Percentiles rank a stretch among this genome's conserved stretches.
phyloP scores from a whole-genome alignment of 768 basidiomycete genomes.

The Xerocomellus dryophilus region DNA sequence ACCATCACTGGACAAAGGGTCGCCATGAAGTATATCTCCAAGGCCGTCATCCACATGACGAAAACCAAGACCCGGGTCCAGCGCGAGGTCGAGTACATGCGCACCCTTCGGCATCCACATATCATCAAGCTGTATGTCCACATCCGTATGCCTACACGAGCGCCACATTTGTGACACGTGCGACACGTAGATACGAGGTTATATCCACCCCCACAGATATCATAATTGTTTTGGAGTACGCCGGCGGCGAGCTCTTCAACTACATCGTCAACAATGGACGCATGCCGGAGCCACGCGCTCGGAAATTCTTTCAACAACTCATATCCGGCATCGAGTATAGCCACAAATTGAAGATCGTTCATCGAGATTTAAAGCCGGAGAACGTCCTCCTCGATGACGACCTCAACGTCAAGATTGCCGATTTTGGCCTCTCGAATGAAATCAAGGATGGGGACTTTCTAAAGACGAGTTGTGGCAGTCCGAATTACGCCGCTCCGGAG shows the following conservation, averaged over 20 bases:
- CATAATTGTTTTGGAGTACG: constrained; percentile 97
- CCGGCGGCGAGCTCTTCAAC: constrained; percentile 95
- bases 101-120: constrained; percentile 89
- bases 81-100: constrained; percentile 96
- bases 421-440: constrained; percentile 95
- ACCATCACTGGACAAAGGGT: constrained; percentile 93
- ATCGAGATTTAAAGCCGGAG: constrained; percentile 97
- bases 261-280: constrained; percentile 94
- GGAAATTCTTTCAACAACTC: constrained; percentile 97
- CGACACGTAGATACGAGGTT: constrained; percentile 63
- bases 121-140: constrained; percentile 89
- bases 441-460: constrained; percentile 96
- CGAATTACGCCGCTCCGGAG: constrained; percentile 98
- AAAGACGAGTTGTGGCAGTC: constrained; percentile 96
- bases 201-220: constrained; percentile 95
- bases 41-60: constrained; percentile 87
- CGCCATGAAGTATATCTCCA: constrained; percentile 97
- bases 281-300: constrained; percentile 83
- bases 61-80: constrained; percentile 91
- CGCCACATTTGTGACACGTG: constrained; percentile 4
- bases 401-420: constrained; percentile 95
- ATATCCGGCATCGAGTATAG: constrained; percentile 97
- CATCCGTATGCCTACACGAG: constrained; percentile 3
- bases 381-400: constrained; percentile 86
- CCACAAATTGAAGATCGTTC: constrained; percentile 94